Evolutionary conservation across 768 basidiomycete genomes (phyloP).

Genomic region (Suillus placidus): DNA sequence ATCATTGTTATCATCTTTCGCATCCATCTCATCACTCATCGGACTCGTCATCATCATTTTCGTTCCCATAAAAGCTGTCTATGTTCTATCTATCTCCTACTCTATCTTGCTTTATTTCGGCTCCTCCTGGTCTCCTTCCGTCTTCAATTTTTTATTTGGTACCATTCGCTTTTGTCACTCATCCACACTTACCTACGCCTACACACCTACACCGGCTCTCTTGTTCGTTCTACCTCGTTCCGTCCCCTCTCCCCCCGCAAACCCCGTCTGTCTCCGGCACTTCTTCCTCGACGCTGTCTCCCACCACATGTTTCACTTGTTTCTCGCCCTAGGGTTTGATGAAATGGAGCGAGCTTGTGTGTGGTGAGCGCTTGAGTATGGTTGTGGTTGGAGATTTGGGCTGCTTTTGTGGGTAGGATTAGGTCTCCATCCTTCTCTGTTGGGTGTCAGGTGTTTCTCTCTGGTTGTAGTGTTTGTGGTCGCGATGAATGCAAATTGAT

Average conservation of each 20-base stretch:
- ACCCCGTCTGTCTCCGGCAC: slow-evolving; percentile 5
- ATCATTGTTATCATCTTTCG: slow-evolving; percentile 15
- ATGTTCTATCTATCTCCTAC: slow-evolving; percentile 29
- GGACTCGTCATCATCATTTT: slow-evolving; percentile 21
- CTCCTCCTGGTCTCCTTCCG: slow-evolving; percentile 18
- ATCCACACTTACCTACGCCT: not conserved
- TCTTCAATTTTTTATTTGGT: slow-evolving; percentile 16
- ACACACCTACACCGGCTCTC: slow-evolving; percentile 6
- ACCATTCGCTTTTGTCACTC: slow-evolving; percentile 12
- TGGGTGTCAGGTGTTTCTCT: slow-evolving; percentile 7
- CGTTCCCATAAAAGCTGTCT: slow-evolving; percentile 18
- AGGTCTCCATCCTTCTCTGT: not conserved
- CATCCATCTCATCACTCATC: slow-evolving; percentile 19
- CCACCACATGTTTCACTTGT: slow-evolving; percentile 30
- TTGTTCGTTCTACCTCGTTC: slow-evolving; percentile 23
- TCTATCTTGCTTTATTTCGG: slow-evolving; percentile 27
- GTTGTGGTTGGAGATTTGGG: slow-evolving; percentile 8
- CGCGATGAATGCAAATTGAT: slow-evolving; percentile 14
- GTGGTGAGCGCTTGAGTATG: slow-evolving; percentile 49
- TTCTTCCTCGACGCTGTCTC: slow-evolving; percentile 33
- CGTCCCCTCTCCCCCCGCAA: slow-evolving; percentile 26
- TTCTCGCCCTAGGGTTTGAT: slow-evolving; percentile 54
- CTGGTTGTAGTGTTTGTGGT: not conserved
- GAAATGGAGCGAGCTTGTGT: slow-evolving; percentile 38
- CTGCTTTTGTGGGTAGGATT: slow-evolving; percentile 12